Base-by-base conservation (phyloP, 495 filamentous ascomycete species). In the Aspergillus bertholletiae region DNA sequence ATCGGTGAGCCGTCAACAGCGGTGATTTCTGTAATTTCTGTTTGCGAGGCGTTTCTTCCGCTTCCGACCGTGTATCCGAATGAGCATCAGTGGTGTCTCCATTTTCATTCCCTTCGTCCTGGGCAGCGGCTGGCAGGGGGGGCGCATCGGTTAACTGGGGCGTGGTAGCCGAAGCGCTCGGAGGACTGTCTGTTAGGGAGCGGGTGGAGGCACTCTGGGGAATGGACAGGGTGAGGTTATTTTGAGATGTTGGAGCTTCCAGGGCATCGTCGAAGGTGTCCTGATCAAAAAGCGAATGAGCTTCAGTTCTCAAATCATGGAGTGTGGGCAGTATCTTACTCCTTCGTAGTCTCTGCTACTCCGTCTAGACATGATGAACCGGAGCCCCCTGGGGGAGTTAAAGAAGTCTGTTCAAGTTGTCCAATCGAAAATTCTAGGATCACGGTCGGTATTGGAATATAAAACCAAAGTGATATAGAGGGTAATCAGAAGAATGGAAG, bases 231-330 rank as follows among this genome's bases (percentile, higher is more conserved):
- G 67, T 64, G 28, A 70, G 68, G 46, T 64, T 64, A 15, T 64
- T 55, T 49, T 72, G 59, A 56, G 57, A 56, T 32, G 50, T 52
- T 59, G 71, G 55, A 27, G 63, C 76, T 70, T 90, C 88, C 59
- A 82, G 74, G 53, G 87, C 87, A 73, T 93, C 88, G 65, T 90
- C 87, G 53, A 90, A 92, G 20, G 84, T 83, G 54, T 92, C 88
- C 88, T 90, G 69, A 9, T 34, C 28, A 46, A 15, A 24, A 54
- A 43, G 57, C 53, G 53, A 53, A 22, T 58, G 34, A 53, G 46
- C 8, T 35, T 22, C 15, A 7, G 15, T 5, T 22, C 12, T 34
- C 7, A 3, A 22, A 53, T 24, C 41, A 40, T 43, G 46, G 39
- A 30, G 35, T 28, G 65, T 13, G 24, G 23, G 28, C 12, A n/a